Evolutionary conservation across 352 stramenopile genomes (phyloP).

Genomic region (Peronospora farinosa): DNA sequence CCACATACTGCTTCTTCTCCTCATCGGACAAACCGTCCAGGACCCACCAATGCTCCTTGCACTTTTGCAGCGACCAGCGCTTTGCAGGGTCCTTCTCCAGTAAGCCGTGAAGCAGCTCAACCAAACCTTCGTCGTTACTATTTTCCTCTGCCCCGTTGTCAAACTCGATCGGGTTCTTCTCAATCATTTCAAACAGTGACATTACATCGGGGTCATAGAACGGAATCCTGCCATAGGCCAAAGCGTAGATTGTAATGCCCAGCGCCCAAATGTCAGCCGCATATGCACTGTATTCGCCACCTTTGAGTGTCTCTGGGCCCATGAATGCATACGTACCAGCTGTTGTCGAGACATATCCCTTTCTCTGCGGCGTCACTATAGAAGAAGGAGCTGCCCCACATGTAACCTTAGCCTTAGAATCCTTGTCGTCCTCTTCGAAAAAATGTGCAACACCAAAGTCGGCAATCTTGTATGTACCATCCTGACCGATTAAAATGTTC

Average conservation of each 20-base stretch:
- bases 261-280: constrained; percentile 84
- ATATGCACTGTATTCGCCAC: constrained; percentile 73
- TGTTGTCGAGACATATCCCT: constrained; percentile 70
- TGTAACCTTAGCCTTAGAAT: constrained; percentile 18
- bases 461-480: constrained; percentile 76
- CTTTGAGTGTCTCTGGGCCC: constrained; percentile 73
- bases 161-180: constrained; percentile 44
- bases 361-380: constrained; percentile 36
- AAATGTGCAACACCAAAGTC: constrained; percentile 83
- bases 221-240: constrained; percentile 74
- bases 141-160: constrained; percentile 26
- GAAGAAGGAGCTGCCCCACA: not conserved
- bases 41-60: constrained; percentile 68
- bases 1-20: constrained; percentile 39
- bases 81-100: constrained; percentile 70
- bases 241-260: constrained; percentile 76
- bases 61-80: constrained; percentile 60
- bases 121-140: constrained; percentile 34
- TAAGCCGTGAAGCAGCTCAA: constrained; percentile 49
- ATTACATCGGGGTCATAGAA: constrained; percentile 82
- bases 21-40: constrained; percentile 41
- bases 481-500: constrained; percentile 68
- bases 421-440: constrained; percentile 57
- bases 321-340: constrained; percentile 84
- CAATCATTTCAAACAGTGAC: constrained; percentile 79